Evolutionary conservation across 2,329 filamentous ascomycete species (phyloP), one percentile per base, ranked within the genome.

Genomic region (Tetracladium maxilliforme): DNA sequence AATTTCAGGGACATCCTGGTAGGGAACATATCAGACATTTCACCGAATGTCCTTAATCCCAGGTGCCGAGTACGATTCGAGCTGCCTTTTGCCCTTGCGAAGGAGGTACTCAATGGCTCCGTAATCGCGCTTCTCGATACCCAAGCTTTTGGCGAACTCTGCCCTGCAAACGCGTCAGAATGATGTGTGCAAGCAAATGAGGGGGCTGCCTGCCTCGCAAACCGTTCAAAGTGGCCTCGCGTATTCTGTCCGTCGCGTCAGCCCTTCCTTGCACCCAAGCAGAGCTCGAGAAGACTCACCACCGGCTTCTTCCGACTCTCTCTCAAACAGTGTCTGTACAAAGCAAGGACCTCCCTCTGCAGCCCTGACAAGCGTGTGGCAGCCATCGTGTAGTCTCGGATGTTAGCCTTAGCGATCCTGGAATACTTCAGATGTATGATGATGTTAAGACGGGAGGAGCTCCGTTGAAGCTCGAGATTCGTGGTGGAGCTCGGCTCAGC

Each of bases 291-390:
- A 14, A 14, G 19, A 42, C 62, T 40, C 48, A 87, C 82, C 40
- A 54, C 46, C 24, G 86, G 83, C 49, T 98, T 95, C 42, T 73
- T 75, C 31, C 76, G 70, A 30, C 77, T 73, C 42, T 80, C 81
- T 31, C 86, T 70, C 14, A 98, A 58, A 42, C 87, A 95, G 44
- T 72, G 69, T 30, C 87, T 73, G 48, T 95, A 98, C 10, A 98
- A 67, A 17, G 72, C 63, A 25, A 95, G 51, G 4, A 94, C 87
- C 42, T 93, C 83, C 41, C 70, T 76, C 47, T 95, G 87, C n/a
- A 95, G 60, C 18, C 90, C 90, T 6, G 86, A 92, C 14, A 86
- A 58, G 39, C 71, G 64, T 56, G 56, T 56, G 17, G 28, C 38
- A n/a, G n/a, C n/a, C n/a, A n/a, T n/a, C n/a, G n/a, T n/a, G n/a